A percentile compares a stretch with the other conserved stretches of the same genome.
These are phyloP conservation scores for Baorangia bicolor DNA, from an alignment of 768 basidiomycete genomes.

Conservation along the genomic window DNA sequence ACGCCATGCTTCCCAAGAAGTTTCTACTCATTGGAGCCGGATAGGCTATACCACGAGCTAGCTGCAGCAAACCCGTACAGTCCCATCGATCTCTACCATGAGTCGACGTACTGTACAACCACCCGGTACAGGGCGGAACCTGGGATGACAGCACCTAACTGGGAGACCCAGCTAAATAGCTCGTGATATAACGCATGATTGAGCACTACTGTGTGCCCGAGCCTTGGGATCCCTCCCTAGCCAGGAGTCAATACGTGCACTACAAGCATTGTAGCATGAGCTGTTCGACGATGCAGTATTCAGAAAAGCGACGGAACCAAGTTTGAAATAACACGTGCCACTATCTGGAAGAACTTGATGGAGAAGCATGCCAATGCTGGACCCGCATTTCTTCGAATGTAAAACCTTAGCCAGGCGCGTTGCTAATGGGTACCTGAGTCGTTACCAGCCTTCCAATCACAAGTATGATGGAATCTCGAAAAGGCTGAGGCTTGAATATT, in stretches of 20 bases:
- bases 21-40: not conserved
- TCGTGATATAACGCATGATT: slow-evolving; percentile 12
- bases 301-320: not conserved
- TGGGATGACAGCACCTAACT: not conserved
- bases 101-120: not conserved
- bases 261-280: slow-evolving; percentile 19
- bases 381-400: not conserved
- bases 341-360: not conserved
- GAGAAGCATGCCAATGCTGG: not conserved
- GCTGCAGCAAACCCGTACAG: too few species aligned
- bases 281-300: not conserved
- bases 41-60: not conserved
- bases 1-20: too few species aligned
- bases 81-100: too few species aligned
- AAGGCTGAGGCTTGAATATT: too few species aligned
- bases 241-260: not conserved
- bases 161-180: slow-evolving; percentile 1
- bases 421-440: not conserved
- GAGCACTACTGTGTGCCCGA: not conserved
- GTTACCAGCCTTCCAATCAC: not conserved
- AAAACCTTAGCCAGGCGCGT: not conserved
- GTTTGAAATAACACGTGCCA: not conserved
- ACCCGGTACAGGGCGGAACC: not conserved
- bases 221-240: not conserved
- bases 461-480: not conserved